These are phyloP conservation scores for Solanum verrucosum DNA, from an alignment of 257 asterid genomes.

Conservation along the genomic window DNA sequence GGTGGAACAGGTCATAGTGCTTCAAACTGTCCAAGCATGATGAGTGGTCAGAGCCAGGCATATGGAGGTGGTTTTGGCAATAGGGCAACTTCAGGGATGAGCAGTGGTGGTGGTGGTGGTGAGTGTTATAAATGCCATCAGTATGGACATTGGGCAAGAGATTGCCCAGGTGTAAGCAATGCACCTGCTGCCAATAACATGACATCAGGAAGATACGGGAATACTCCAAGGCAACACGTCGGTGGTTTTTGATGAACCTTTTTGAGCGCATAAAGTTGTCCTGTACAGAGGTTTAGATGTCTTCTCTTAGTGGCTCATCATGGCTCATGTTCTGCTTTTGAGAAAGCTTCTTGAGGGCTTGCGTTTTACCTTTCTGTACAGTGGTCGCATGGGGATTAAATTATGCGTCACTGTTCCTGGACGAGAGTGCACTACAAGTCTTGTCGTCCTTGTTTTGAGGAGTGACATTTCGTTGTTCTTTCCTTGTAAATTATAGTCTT, in stretches of 20 bases:
- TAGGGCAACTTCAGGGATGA: constrained; percentile 19
- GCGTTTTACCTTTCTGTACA: background rate
- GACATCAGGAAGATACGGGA: constrained; percentile 51
- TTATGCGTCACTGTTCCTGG: background rate
- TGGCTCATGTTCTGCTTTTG: background rate
- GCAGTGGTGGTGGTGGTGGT: constrained; percentile 10
- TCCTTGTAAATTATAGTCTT: background rate
- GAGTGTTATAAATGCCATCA: constrained; percentile 86
- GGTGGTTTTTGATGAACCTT: constrained; percentile 54
- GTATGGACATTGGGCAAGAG: constrained; percentile 77
- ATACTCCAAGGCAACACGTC: constrained; percentile 47
- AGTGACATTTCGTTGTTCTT: background rate
- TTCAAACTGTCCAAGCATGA: constrained; percentile 58
- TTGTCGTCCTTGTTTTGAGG: background rate
- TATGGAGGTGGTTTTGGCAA: constrained; percentile 39
- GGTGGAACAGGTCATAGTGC: constrained; percentile 73
- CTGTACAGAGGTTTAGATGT: background rate
- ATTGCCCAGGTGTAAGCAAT: constrained; percentile 64
- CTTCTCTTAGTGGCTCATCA: background rate
- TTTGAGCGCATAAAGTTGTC: background rate
- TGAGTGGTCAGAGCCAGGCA: constrained; percentile 51
- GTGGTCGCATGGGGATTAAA: background rate
- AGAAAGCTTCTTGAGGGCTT: background rate
- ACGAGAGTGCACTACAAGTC: background rate
- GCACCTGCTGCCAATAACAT: constrained; percentile 36